These are phyloP conservation scores for Jaltomata sinuosa DNA, from an alignment of 257 asterid genomes.

Conservation along the genomic window DNA sequence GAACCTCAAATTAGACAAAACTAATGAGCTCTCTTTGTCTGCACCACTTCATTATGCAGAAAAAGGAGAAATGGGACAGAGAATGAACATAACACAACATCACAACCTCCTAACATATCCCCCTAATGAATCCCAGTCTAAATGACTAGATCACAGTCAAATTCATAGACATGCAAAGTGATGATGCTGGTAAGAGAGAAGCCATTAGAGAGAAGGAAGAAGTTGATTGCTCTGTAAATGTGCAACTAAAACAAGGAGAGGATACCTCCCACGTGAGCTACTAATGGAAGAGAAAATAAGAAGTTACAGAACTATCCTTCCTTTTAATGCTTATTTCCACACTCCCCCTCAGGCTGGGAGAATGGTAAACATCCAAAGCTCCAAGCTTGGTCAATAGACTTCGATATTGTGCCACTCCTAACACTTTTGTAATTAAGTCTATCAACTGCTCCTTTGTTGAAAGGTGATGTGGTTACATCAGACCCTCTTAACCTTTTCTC, in stretches of 20 bases:
- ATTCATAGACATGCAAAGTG: not conserved
- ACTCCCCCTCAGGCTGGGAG: not conserved
- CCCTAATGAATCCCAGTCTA: not conserved
- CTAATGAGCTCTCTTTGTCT: not conserved
- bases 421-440: not conserved
- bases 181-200: not conserved
- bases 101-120: not conserved
- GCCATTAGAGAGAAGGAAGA: not conserved
- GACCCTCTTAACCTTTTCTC: not conserved
- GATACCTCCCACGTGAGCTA: not conserved
- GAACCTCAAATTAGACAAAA: not conserved
- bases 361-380: not conserved
- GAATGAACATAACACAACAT: not conserved
- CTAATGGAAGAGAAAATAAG: not conserved
- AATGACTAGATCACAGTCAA: not conserved
- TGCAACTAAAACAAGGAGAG: not conserved
- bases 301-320: not conserved
- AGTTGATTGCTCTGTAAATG: not conserved
- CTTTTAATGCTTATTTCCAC: not conserved
- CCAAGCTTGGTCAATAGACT: not conserved
- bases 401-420: not conserved
- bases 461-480: not conserved
- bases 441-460: not conserved
- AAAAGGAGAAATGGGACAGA: not conserved
- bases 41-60: not conserved